A percentile compares a stretch with the other conserved stretches of the same genome.
These are phyloP conservation scores for Endoconidiophora polonica DNA, from an alignment of 2,329 filamentous ascomycete species.

Conservation along the genomic window DNA sequence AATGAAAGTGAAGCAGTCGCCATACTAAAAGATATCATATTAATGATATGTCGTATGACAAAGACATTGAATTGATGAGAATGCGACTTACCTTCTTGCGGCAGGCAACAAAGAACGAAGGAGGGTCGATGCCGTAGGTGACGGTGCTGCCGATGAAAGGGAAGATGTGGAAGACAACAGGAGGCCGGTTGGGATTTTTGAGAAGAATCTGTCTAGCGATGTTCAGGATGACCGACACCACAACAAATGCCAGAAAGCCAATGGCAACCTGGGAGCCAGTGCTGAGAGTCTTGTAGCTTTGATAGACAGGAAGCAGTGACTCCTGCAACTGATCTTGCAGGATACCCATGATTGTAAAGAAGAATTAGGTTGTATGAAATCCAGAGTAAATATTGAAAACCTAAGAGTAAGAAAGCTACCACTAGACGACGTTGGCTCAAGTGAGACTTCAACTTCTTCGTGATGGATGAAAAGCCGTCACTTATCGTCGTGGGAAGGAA, in stretches of 20 bases:
- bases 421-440: background rate
- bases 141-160: slow-evolving; percentile 80
- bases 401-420: background rate
- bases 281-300: slow-evolving; percentile 32
- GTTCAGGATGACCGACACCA: slow-evolving; percentile 54
- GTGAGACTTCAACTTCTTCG: background rate
- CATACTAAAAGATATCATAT: slow-evolving; percentile 39
- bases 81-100: slow-evolving; percentile 49
- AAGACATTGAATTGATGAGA: background rate
- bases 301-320: slow-evolving; percentile 26
- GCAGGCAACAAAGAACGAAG: slow-evolving; percentile 63
- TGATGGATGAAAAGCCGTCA: slow-evolving; percentile 7
- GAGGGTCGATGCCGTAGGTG: slow-evolving; percentile 88
- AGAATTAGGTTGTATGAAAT: background rate
- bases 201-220: slow-evolving; percentile 64
- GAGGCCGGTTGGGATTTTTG: slow-evolving; percentile 67
- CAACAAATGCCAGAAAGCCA: slow-evolving; percentile 27
- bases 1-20: slow-evolving; percentile 79
- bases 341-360: slow-evolving; percentile 32
- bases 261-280: slow-evolving; percentile 31
- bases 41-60: background rate
- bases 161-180: slow-evolving; percentile 66
- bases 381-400: background rate
- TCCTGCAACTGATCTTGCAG: slow-evolving; percentile 31
- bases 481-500: slow-evolving; percentile 3